Evolutionary conservation across 768 basidiomycete genomes (phyloP), one percentile per base, ranked within the genome.

Genomic region (Baorangia bicolor): DNA sequence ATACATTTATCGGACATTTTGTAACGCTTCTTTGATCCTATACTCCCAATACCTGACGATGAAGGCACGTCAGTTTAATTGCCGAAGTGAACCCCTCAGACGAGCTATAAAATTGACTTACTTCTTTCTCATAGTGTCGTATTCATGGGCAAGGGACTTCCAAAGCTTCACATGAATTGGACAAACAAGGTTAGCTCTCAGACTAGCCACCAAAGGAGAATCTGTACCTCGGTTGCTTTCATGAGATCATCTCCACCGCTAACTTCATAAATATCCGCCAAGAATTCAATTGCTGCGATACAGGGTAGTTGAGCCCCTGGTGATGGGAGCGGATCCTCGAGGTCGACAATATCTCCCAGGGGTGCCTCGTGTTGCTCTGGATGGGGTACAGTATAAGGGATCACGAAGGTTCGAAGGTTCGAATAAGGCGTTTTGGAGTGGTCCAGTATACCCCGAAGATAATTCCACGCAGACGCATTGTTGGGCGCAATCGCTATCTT

Each of bases 381-480:
- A 6, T 74, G 67, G 5, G 73, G 66, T 13, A 68, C 55, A 1
- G 86, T 81, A 70, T 92, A 94, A 2, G 84, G 83, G 18, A 74
- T 65, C 20, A 90, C 86, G 58, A 94, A 93, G 1, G 79, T 67
- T 23, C 73, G 64, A 40, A 89, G 67, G 5, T 70, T 71, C 2
- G 82, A 74, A 63, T 86, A 85, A 0, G 91, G 84, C 16, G 79
- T 77, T 13, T 77, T 68, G 50, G 82, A 81, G 62, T 81, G 75
- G 33, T 87, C 81, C 21, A 96, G 80, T n/a, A 89, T 67, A 8
- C 91, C 97, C 57, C 96, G 84, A 11, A 98, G 81, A 71, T 97
- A 99, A 71, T 97, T 97, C 97, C 97, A 99, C 1, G 93, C 90
- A 0, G 94, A 96, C 0, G 87, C 81, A 63, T 99, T 99, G 70